Conservation (phyloP, 1,139 yeast genomes). For the Sugiyamaella pinicola region DNA sequence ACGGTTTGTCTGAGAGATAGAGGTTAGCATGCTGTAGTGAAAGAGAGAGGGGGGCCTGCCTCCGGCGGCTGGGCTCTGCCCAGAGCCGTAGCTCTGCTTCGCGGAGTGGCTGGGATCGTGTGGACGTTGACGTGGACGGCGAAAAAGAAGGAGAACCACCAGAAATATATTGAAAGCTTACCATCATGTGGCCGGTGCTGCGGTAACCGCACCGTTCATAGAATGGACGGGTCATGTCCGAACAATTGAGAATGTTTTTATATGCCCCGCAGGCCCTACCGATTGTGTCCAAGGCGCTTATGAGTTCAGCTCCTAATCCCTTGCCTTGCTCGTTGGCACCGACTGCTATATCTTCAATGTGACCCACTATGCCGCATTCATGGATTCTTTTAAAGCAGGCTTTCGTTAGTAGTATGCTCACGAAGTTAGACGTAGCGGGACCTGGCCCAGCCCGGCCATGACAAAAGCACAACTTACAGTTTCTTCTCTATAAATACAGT, state of each 20-base stretch:
- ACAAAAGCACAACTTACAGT: too few relatives aligned
- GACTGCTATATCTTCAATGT: slow-evolving; percentile 90
- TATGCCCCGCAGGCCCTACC: slow-evolving; percentile 63
- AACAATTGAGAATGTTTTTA: slow-evolving; percentile 77
- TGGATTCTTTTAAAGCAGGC: slow-evolving; percentile 49
- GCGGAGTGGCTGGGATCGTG: too few relatives aligned
- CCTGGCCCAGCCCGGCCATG: too few relatives aligned
- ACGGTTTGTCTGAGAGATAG: slow-evolving; percentile 10
- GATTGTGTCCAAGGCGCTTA: slow-evolving; percentile 54
- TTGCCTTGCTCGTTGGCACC: slow-evolving; percentile 74
- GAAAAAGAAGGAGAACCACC: too few relatives aligned
- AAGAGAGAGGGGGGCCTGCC: too few relatives aligned
- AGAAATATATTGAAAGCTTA: background rate
- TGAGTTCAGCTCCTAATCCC: slow-evolving; percentile 61
- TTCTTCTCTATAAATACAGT: slow-evolving; percentile 53
- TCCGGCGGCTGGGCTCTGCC: too few relatives aligned
- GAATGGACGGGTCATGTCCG: slow-evolving; percentile 64
- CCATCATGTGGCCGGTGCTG: slow-evolving; percentile 40
- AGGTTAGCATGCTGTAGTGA: too few relatives aligned
- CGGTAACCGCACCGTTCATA: slow-evolving; percentile 72
- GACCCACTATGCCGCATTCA: slow-evolving; percentile 82
- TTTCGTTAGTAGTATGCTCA: background rate
- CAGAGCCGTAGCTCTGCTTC: too few relatives aligned
- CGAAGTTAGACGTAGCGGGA: too few relatives aligned
- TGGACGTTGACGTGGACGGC: too few relatives aligned